Base-by-base conservation (phyloP, 129 eudicot genomes). In the Artemisia argyi region DNA sequence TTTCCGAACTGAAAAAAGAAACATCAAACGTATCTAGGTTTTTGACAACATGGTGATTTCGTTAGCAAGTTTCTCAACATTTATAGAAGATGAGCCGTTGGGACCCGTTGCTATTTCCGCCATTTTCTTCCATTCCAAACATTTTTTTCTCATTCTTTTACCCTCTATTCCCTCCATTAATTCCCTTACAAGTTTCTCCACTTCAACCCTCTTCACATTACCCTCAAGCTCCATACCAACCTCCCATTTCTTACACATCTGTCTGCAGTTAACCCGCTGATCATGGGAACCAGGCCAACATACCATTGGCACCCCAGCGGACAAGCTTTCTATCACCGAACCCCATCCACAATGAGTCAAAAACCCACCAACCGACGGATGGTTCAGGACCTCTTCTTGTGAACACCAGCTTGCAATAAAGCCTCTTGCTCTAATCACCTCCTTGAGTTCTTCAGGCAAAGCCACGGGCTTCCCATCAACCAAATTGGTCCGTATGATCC, bases 401-500 rank as follows among this genome's bases (percentile, higher is more conserved):
- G 18, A 51, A 11, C 56, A 51, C 56, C 56, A 14, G 1, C 3
- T 51, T 9, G 56, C 56, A 10, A 51, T 11, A 10, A 51, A 51
- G 5, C 17, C 56, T 13, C 15, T 51, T 11, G 5, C 16, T 51
- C 1, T 11, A 10, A 51, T 51, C 16, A n/a, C n/a, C 15, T 51
- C 56, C 56, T 10, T n/a, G 56, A 51, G 56, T 51, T 51, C 56
- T 51, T 10, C n/a, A 0, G 56, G 17, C 56, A 51, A 51, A 51
- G 2, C 15, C 56, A n/a, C 17, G 2, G 56, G 56, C 56, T 51
- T 51, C 56, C 56, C 56, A 2, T 51, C 56, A 51, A 51, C 5
- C 56, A 51, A 51, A 51, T 51, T n/a, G 56, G 56, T 51, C 56
- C 56, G 56, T 11, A 51, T 51, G 16, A 51, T 51, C 56, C 56